Evolutionary conservation across 176 grass and related monocot species (phyloP).

Genomic region (Metroxylon sagu): DNA sequence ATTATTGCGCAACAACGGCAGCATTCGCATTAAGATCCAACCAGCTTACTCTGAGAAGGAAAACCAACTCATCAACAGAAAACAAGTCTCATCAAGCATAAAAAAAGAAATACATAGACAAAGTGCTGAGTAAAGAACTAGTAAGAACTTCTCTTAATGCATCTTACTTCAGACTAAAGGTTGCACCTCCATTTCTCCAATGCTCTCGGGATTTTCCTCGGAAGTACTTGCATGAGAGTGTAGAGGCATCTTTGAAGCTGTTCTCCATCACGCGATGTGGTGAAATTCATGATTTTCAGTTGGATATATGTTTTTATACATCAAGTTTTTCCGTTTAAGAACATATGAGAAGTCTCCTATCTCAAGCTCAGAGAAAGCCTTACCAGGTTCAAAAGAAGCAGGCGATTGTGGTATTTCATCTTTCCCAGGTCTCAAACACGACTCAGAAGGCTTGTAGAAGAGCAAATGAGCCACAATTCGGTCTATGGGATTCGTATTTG

Average conservation of each 20-base stretch:
- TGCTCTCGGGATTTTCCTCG: constrained; percentile 12
- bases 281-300: constrained; percentile 14
- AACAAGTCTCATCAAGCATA: constrained; percentile 1
- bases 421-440: constrained; percentile 26
- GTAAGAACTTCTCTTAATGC: constrained; percentile 13
- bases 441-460: constrained; percentile 27
- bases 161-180: constrained; percentile 31
- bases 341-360: background rate
- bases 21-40: background rate
- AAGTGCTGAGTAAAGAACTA: too few species aligned
- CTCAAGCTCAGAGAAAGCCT: constrained; percentile 1
- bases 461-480: too few species aligned
- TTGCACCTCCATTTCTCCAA: constrained; percentile 21
- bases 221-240: constrained; percentile 2
- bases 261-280: background rate
- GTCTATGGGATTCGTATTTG: constrained; percentile 33
- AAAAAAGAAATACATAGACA: background rate
- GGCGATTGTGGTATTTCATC: constrained; percentile 37
- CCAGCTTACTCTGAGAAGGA: constrained; percentile 5
- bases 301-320: background rate
- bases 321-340: background rate
- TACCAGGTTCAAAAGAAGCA: constrained; percentile 31
- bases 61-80: constrained; percentile 8
- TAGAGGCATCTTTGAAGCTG: constrained; percentile 33
- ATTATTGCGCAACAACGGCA: too few species aligned